Conservation (phyloP, 192 early-diverging fungal species). For the Radiomyces spectabilis region DNA sequence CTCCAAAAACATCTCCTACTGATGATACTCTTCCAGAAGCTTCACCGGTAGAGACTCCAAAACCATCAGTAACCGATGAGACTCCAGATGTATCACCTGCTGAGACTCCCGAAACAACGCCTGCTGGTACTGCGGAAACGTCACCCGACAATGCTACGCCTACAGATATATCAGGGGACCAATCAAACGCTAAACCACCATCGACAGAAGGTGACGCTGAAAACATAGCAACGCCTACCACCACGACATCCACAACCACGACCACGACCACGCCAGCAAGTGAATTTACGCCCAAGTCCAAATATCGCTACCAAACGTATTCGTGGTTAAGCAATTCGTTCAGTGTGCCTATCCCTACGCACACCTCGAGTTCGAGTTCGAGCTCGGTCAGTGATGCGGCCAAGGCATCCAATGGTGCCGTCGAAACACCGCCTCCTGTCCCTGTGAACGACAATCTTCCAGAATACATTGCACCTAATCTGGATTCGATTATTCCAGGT, state of each 20-base stretch:
- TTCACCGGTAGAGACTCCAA: neutral
- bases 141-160: neutral
- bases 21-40: neutral
- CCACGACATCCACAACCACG: neutral
- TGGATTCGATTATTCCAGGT: constrained; percentile 12
- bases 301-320: constrained; percentile 13
- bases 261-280: neutral
- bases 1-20: neutral
- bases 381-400: neutral
- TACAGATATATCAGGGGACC: neutral
- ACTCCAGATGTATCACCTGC: neutral
- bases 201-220: neutral
- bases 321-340: constrained; percentile 18
- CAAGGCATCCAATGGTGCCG: neutral
- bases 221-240: neutral
- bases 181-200: neutral
- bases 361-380: neutral
- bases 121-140: neutral
- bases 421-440: neutral
- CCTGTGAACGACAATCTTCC: neutral
- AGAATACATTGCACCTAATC: constrained; percentile 13
- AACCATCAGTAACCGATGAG: neutral
- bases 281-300: neutral
- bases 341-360: neutral
- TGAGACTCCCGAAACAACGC: neutral